Evolutionary conservation across 768 basidiomycete genomes (phyloP).

Genomic region (Boletus sp.): DNA sequence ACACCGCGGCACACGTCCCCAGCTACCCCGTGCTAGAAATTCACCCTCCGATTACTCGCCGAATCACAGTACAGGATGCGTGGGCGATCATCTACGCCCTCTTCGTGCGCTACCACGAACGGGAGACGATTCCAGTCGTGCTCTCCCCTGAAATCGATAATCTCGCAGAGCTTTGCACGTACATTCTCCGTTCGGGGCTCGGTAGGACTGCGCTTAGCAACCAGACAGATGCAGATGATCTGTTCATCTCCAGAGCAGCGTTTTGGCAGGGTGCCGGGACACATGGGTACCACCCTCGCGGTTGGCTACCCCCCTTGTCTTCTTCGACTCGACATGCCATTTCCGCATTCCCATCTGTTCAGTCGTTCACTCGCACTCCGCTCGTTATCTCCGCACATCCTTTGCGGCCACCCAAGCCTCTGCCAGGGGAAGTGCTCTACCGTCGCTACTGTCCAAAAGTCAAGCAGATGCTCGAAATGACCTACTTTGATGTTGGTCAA

Average conservation of each 20-base stretch:
- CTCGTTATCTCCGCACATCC: constrained; percentile 50
- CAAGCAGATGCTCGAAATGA: constrained; percentile 30
- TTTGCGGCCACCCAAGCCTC: constrained; percentile 48
- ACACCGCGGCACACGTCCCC: constrained; percentile 18
- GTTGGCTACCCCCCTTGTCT: constrained; percentile 34
- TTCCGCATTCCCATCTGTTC: constrained; percentile 34
- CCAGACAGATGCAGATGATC: constrained; percentile 17
- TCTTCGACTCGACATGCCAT: constrained; percentile 22
- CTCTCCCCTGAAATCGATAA: constrained; percentile 31
- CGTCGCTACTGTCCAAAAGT: constrained; percentile 33
- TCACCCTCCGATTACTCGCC: background rate
- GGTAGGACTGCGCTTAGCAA: constrained; percentile 9
- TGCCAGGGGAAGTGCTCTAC: constrained; percentile 40
- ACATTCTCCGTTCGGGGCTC: constrained; percentile 41
- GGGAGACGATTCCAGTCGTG: constrained; percentile 41
- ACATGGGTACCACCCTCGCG: constrained; percentile 25
- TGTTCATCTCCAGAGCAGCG: constrained; percentile 40
- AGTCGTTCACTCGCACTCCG: constrained; percentile 43
- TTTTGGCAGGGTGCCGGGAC: constrained; percentile 54
- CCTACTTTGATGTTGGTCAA: constrained; percentile 26
- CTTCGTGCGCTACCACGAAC: constrained; percentile 36
- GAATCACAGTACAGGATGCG: constrained; percentile 30
- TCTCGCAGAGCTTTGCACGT: constrained; percentile 31
- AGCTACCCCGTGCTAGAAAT: constrained; percentile 20
- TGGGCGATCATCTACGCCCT: constrained; percentile 44